These are phyloP conservation scores for Phytophthora sansomeana DNA, from an alignment of 352 stramenopile genomes.

Conservation along the genomic window DNA sequence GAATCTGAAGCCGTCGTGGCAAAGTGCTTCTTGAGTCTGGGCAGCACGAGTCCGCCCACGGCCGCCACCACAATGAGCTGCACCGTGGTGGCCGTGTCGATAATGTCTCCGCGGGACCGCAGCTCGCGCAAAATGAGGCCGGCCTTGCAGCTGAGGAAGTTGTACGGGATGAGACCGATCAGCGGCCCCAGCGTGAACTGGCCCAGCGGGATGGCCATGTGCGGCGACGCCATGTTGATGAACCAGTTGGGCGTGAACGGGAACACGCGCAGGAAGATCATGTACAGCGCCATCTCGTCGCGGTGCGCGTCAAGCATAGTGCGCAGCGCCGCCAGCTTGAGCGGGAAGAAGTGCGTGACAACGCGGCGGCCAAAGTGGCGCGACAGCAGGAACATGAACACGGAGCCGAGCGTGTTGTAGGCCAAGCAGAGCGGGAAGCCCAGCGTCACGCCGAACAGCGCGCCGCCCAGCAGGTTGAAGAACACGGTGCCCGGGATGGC, in stretches of 20 bases:
- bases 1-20: conserved; percentile 21
- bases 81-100: conserved; percentile 76
- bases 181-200: conserved; percentile 72
- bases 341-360: conserved; percentile 61
- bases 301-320: conserved; percentile 69
- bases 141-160: conserved; percentile 86
- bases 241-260: conserved; percentile 90
- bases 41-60: conserved; percentile 66
- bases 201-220: conserved; percentile 69
- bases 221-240: conserved; percentile 85
- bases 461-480: conserved; percentile 80
- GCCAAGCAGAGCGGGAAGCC: conserved; percentile 78
- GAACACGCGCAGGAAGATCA: conserved; percentile 85
- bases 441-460: conserved; percentile 71
- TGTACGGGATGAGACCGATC: conserved; percentile 82
- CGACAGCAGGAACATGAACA: conserved; percentile 82
- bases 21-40: conserved; percentile 74
- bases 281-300: conserved; percentile 85
- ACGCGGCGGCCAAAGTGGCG: conserved; percentile 59
- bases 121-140: conserved; percentile 78
- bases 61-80: conserved; percentile 78
- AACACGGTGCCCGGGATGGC: conserved; percentile 84
- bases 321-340: conserved; percentile 57
- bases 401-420: conserved; percentile 86
- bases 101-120: conserved; percentile 77